Conservation (phyloP, 305 asterid genomes). For the Rubia peregrina region DNA sequence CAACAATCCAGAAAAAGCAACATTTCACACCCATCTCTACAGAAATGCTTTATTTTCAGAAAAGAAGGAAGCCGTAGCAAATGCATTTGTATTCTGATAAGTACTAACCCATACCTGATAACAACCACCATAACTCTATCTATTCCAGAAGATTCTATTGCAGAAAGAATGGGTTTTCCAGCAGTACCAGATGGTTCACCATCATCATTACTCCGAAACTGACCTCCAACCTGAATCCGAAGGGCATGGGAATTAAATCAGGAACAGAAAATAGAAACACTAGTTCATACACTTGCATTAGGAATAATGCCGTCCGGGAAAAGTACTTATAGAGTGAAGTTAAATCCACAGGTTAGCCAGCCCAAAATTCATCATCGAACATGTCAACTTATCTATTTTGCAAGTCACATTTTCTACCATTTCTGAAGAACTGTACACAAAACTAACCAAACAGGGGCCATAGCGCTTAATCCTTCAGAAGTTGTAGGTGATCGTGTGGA, state of each 20-base stretch:
- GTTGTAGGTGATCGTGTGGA: neutral
- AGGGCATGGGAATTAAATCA: neutral
- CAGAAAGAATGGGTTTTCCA: conserved; percentile 89
- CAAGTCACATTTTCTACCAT: neutral
- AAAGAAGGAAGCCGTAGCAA: neutral
- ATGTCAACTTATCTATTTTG: neutral
- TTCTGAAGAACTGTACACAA: neutral
- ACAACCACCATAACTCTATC: conserved; percentile 93
- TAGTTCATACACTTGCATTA: neutral
- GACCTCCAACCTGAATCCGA: conserved; percentile 63
- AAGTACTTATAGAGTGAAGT: too few relatives aligned
- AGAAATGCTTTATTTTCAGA: neutral
- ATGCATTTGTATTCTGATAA: neutral
- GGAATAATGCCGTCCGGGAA: neutral
- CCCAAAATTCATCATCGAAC: neutral
- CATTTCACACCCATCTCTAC: neutral
- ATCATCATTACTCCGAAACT: conserved; percentile 74
- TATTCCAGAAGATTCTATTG: conserved; percentile 69
- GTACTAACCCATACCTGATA: conserved; percentile 40
- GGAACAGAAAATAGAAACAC: neutral
- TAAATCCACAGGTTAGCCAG: neutral
- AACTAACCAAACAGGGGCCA: conserved; percentile 3
- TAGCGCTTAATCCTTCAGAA: neutral
- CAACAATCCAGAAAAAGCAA: neutral
- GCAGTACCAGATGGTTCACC: conserved; percentile 98